Conservation (phyloP, 2,329 filamentous ascomycete species). For the Fusarium sp. region DNA sequence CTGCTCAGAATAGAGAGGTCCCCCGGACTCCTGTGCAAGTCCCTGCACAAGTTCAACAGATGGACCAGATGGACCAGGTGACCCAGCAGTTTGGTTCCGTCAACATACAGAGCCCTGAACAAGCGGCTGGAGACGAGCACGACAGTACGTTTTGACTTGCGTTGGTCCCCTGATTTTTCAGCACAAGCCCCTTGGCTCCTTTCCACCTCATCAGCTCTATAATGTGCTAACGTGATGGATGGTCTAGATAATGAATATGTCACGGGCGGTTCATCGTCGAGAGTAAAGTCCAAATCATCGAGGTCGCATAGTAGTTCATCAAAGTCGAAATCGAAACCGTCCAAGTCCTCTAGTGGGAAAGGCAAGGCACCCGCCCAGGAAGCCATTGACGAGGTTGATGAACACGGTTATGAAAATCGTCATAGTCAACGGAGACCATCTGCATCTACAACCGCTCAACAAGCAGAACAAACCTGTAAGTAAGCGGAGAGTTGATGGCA, state of each 20-base stretch:
- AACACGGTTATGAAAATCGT: neutral
- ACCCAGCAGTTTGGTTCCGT: conserved; percentile 33
- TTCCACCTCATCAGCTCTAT: neutral
- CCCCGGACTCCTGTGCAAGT: conserved; percentile 35
- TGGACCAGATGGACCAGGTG: conserved; percentile 33
- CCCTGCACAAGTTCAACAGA: neutral
- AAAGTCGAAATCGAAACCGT: conserved; percentile 32
- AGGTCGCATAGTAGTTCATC: conserved; percentile 27
- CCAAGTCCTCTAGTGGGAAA: conserved; percentile 34
- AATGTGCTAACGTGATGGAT: conserved; percentile 10
- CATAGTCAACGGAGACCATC: neutral
- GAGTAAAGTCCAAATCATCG: conserved; percentile 18
- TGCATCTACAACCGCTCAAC: neutral
- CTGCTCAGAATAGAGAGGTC: conserved; percentile 23
- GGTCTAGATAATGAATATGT: conserved; percentile 34
- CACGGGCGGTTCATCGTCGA: conserved; percentile 21
- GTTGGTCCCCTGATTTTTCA: neutral
- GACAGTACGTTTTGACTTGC: conserved; percentile 31
- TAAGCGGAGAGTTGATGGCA: neutral
- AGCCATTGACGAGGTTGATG: conserved; percentile 29
- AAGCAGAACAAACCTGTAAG: conserved; percentile 5
- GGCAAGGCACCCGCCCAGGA: conserved; percentile 31
- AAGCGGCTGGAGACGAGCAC: conserved; percentile 22
- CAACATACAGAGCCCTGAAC: conserved; percentile 30
- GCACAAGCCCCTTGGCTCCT: neutral